Evolutionary conservation across 2,329 filamentous ascomycete genomes (phyloP).

Genomic region (Aspergillus calidoustus): DNA sequence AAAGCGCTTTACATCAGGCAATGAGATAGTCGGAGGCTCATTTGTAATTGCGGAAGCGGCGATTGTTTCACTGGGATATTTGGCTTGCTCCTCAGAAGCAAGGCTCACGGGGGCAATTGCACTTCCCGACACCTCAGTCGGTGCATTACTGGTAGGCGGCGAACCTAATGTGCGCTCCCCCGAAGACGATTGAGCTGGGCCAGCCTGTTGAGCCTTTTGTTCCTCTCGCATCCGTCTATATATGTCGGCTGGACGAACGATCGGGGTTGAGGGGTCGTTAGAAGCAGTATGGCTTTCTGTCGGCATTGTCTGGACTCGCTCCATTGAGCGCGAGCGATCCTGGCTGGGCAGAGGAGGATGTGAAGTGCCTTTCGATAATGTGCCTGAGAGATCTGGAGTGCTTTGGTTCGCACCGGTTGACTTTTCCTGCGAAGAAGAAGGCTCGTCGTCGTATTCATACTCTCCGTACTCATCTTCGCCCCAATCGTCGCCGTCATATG

Average conservation of each 20-base stretch:
- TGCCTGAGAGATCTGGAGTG: constrained; percentile 27
- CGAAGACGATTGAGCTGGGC: not conserved
- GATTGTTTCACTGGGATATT: not conserved
- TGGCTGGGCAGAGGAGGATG: constrained; percentile 31
- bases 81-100: not conserved
- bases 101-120: constrained; percentile 12
- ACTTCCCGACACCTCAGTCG: constrained; percentile 1
- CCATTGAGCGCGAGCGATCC: constrained; percentile 48
- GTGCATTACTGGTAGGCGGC: constrained; percentile 2
- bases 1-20: constrained; percentile 51
- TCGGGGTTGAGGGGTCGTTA: constrained; percentile 59
- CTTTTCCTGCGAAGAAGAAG: constrained; percentile 43
- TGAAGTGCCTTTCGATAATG: constrained; percentile 16
- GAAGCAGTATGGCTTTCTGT: constrained; percentile 23
- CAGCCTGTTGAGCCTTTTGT: constrained; percentile 52
- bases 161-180: constrained; percentile 2
- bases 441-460: constrained; percentile 66
- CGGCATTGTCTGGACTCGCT: constrained; percentile 26
- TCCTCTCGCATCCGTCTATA: constrained; percentile 75
- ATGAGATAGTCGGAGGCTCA: constrained; percentile 27
- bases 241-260: constrained; percentile 76
- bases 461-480: constrained; percentile 69
- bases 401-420: constrained; percentile 33
- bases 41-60: constrained; percentile 14
- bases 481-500: constrained; percentile 95